Evolutionary conservation across 768 basidiomycete species (phyloP).

Genomic region (Artomyces pyxidatus): DNA sequence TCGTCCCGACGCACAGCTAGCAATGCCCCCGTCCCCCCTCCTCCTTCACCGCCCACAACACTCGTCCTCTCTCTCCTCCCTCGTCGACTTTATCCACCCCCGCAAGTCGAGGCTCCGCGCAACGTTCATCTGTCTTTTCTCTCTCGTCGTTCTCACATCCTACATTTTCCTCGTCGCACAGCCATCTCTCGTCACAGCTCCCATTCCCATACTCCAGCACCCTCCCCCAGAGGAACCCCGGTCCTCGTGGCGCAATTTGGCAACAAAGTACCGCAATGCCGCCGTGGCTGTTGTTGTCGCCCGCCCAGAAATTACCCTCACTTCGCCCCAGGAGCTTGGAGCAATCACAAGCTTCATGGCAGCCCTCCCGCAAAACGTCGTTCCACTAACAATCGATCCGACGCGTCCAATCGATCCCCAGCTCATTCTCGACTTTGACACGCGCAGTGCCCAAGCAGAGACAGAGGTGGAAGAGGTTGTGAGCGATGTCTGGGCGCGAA

Average conservation of each 20-base stretch:
- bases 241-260: constrained; percentile 3
- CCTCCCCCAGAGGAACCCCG: constrained; percentile 1
- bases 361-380: constrained; percentile 65
- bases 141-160: constrained; percentile 6
- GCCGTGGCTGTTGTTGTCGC: constrained; percentile 15
- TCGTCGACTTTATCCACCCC: constrained; percentile 9
- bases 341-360: constrained; percentile 68
- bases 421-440: constrained; percentile 78
- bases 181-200: constrained; percentile 1
- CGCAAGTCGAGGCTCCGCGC: constrained; percentile 11
- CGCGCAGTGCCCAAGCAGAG: constrained; percentile 48
- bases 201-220: neutral
- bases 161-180: constrained; percentile 14
- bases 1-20: neutral
- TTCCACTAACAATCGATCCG: constrained; percentile 61
- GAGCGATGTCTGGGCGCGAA: constrained; percentile 59
- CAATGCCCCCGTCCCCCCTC: constrained; percentile 4
- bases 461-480: constrained; percentile 55
- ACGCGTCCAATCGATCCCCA: constrained; percentile 63
- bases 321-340: constrained; percentile 56
- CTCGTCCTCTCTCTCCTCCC: neutral
- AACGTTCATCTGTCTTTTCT: constrained; percentile 12
- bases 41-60: neutral
- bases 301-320: constrained; percentile 38
- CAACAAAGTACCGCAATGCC: neutral